Percentiles rank a stretch among this genome's conserved stretches.
Conservation (phyloP, 2,329 filamentous ascomycete species). For the Curvularia eragrostidis region DNA sequence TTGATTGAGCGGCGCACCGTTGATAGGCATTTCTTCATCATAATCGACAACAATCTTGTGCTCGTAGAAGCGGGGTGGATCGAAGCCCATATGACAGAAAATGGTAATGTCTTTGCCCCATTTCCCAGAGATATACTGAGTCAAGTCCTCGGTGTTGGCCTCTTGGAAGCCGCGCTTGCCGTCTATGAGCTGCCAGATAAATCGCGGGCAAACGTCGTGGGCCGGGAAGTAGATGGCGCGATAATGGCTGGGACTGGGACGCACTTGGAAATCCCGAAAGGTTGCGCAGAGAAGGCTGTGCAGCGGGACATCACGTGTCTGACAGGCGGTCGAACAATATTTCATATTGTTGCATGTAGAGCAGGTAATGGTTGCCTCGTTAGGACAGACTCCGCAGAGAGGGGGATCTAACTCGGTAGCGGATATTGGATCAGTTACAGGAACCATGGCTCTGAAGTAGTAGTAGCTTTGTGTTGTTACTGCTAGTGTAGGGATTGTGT, state of each 20-base stretch:
- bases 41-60: not conserved
- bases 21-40: not conserved
- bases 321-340: not conserved
- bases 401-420: not conserved
- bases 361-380: not conserved
- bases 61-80: not conserved
- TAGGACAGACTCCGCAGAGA: not conserved
- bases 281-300: not conserved
- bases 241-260: constrained; percentile 1
- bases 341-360: not conserved
- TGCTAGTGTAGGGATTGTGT: not conserved
- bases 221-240: not conserved
- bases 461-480: not conserved
- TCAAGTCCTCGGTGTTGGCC: not conserved
- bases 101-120: no score
- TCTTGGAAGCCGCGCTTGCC: not conserved
- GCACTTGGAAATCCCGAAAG: not conserved
- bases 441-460: not conserved
- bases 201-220: not conserved
- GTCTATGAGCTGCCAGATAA: constrained; percentile 3
- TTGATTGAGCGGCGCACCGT: not conserved
- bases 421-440: not conserved
- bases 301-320: not conserved
- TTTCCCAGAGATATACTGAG: not conserved
- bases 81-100: not conserved